Percentiles rank a stretch among this genome's conserved stretches.
Evolutionary conservation across 768 basidiomycete species (phyloP).

Genomic region (Wakefieldia striispora): DNA sequence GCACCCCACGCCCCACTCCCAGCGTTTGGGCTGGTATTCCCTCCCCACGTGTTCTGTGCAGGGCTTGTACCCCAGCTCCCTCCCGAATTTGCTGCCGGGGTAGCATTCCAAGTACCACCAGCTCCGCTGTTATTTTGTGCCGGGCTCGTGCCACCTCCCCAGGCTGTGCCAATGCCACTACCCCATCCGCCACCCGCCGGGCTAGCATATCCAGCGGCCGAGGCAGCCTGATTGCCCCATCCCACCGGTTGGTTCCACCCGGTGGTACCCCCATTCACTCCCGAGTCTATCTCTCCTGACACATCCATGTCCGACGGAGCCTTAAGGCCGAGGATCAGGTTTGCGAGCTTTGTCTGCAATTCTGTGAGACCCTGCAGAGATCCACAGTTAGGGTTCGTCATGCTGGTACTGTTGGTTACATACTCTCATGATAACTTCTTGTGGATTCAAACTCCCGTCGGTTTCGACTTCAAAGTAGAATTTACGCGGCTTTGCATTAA

Average conservation of each 20-base stretch:
- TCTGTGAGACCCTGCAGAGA: conserved; percentile 64
- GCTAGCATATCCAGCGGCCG: conserved; percentile 32
- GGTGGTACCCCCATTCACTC: conserved; percentile 23
- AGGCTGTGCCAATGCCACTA: conserved; percentile 18
- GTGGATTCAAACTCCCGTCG: conserved; percentile 83
- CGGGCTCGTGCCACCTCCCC: conserved; percentile 28
- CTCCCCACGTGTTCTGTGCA: conserved; percentile 38
- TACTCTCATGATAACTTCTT: conserved; percentile 88
- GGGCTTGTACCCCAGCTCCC: conserved; percentile 33
- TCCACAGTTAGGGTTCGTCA: background rate
- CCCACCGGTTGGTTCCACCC: conserved; percentile 23
- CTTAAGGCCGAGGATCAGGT: conserved; percentile 74
- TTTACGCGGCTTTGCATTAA: conserved; percentile 78
- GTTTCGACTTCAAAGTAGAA: conserved; percentile 97
- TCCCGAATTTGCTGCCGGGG: conserved; percentile 26
- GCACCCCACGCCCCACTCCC: conserved; percentile 25
- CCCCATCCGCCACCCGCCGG: conserved; percentile 33
- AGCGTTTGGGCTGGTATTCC: conserved; percentile 31
- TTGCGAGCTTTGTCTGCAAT: conserved; percentile 78
- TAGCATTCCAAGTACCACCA: conserved; percentile 18
- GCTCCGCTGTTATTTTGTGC: conserved; percentile 23
- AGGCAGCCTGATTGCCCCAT: conserved; percentile 29
- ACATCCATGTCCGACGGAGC: conserved; percentile 57
- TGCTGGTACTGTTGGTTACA: conserved; percentile 1
- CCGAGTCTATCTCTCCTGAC: conserved; percentile 35